phyloP scores from a whole-genome alignment of 345 rosid genomes.

The Hibiscus trionum region DNA sequence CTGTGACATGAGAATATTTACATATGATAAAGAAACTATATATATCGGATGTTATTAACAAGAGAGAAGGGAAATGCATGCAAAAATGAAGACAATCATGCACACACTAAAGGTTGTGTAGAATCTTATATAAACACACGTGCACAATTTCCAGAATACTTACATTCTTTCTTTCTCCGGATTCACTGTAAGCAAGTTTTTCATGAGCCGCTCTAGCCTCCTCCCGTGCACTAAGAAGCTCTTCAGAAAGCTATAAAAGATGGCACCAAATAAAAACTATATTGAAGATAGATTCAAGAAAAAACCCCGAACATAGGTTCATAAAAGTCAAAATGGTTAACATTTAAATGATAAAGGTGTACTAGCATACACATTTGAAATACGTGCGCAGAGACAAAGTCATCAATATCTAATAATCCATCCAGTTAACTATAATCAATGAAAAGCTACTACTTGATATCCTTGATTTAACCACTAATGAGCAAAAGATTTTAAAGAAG shows the following conservation, averaged over 20 bases:
- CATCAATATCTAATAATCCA: not conserved
- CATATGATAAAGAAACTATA: not conserved
- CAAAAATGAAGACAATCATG: not conserved
- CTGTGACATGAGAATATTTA: not conserved
- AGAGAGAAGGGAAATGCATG: not conserved
- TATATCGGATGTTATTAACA: not conserved
- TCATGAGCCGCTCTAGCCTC: slow-evolving; percentile 51
- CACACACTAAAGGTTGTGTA: slow-evolving; percentile 4
- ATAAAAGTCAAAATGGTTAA: not conserved
- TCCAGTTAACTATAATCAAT: not conserved
- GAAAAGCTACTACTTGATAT: not conserved
- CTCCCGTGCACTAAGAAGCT: slow-evolving; percentile 53
- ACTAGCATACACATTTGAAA: not conserved
- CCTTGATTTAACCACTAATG: not conserved
- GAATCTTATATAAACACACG: slow-evolving; percentile 1
- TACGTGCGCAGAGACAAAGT: not conserved
- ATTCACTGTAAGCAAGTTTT: slow-evolving; percentile 40
- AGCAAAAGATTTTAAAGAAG: not conserved
- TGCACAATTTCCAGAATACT: slow-evolving; percentile 8
- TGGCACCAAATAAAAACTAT: slow-evolving; percentile 8
- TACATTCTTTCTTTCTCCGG: slow-evolving; percentile 31
- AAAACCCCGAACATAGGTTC: not conserved
- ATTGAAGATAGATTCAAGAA: not conserved
- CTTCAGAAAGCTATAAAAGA: slow-evolving; percentile 44
- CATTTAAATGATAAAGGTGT: not conserved